Percentiles rank a stretch among this genome's conserved stretches.
Evolutionary conservation across 2,329 filamentous ascomycete genomes (phyloP).

Genomic region (Keithomyces neogunnii): DNA sequence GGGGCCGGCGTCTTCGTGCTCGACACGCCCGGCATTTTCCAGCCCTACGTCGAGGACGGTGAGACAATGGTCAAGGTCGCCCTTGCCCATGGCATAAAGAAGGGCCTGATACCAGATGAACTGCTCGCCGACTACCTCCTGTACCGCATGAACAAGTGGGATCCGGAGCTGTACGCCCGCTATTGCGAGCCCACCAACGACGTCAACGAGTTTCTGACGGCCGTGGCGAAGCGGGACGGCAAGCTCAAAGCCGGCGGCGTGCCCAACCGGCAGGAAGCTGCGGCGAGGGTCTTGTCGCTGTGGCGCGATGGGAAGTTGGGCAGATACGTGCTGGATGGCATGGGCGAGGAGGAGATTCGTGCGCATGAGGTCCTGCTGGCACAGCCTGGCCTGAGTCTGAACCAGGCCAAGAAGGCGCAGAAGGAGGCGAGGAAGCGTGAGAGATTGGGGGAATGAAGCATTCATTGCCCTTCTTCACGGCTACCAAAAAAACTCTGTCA

Average conservation of each 20-base stretch:
- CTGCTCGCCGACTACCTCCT: slow-evolving; percentile 86
- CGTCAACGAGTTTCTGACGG: slow-evolving; percentile 60
- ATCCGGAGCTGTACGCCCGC: slow-evolving; percentile 51
- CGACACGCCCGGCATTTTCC: slow-evolving; percentile 91
- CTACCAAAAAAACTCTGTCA: background rate
- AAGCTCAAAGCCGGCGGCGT: slow-evolving; percentile 65
- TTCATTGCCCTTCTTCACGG: background rate
- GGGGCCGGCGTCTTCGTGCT: slow-evolving; percentile 69
- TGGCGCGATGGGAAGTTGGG: slow-evolving; percentile 76
- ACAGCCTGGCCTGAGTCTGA: slow-evolving; percentile 50
- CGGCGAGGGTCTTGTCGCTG: slow-evolving; percentile 70
- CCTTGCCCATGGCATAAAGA: slow-evolving; percentile 82
- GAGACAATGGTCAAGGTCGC: slow-evolving; percentile 94
- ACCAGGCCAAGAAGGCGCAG: slow-evolving; percentile 58
- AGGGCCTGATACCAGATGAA: slow-evolving; percentile 69
- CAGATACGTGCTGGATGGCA: slow-evolving; percentile 68
- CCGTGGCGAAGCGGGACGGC: slow-evolving; percentile 66
- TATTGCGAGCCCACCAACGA: slow-evolving; percentile 76
- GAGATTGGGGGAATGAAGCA: slow-evolving; percentile 9
- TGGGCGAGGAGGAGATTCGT: slow-evolving; percentile 51
- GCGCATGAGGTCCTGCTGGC: slow-evolving; percentile 37
- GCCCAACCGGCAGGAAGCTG: slow-evolving; percentile 63
- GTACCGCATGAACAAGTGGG: slow-evolving; percentile 66
- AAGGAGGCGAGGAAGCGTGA: slow-evolving; percentile 49
- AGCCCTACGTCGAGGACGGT: slow-evolving; percentile 78